These are phyloP conservation scores for Diaporthe citriasiana DNA, from an alignment of 2,329 filamentous ascomycete species.

Conservation along the genomic window DNA sequence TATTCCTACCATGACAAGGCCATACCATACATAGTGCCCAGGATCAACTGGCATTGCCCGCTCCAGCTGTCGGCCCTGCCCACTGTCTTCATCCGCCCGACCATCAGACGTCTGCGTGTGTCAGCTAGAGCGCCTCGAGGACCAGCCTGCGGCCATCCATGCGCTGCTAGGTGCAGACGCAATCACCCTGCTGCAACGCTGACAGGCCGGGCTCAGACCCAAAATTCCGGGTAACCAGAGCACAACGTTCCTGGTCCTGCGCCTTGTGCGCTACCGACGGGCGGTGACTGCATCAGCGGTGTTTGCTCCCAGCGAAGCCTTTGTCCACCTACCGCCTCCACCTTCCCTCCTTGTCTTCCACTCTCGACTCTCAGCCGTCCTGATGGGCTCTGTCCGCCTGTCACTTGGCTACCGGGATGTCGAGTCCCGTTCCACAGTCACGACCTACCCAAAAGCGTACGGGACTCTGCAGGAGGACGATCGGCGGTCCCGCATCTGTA, in stretches of 20 bases:
- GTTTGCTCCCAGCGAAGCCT: conserved; percentile 16
- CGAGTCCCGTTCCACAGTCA: conserved; percentile 17
- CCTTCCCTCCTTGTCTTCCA: conserved; percentile 19
- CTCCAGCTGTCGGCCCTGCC: not conserved
- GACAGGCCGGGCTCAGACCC: conserved; percentile 29
- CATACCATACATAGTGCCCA: not conserved
- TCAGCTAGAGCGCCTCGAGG: conserved; percentile 29
- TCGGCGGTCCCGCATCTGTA: conserved; percentile 15
- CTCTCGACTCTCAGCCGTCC: not conserved
- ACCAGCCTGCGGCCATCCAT: conserved; percentile 12
- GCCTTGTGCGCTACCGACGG: conserved; percentile 22
- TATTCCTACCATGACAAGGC: conserved; percentile 15
- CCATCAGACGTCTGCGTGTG: conserved; percentile 30
- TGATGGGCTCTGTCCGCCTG: conserved; percentile 6
- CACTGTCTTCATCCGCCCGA: conserved; percentile 1
- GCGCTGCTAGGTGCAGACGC: conserved; percentile 10
- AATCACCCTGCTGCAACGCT: conserved; percentile 28
- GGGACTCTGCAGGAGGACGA: conserved; percentile 21
- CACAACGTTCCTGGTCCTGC: conserved; percentile 22
- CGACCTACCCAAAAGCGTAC: not conserved
- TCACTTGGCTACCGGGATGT: conserved; percentile 16
- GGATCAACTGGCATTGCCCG: not conserved
- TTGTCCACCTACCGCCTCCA: not conserved
- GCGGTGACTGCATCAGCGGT: conserved; percentile 4
- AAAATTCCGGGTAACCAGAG: conserved; percentile 28